These are phyloP conservation scores for Coprinopsis sp. DNA, from an alignment of 768 basidiomycete genomes.

Conservation along the genomic window DNA sequence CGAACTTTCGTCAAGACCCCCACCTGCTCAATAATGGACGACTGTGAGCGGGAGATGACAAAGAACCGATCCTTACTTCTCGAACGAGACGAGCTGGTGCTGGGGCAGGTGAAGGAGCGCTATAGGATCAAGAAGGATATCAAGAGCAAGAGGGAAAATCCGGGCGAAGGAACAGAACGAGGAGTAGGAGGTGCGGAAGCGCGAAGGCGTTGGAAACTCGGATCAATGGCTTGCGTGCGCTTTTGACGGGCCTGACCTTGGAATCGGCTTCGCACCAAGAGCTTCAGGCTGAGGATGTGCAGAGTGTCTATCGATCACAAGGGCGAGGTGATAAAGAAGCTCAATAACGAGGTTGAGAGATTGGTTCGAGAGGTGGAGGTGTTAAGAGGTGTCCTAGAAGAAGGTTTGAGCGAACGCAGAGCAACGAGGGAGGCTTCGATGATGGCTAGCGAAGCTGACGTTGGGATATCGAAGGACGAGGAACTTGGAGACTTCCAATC, in stretches of 20 bases:
- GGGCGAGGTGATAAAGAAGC: slow-evolving; percentile 57
- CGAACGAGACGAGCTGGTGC: slow-evolving; percentile 47
- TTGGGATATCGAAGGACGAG: slow-evolving; percentile 32
- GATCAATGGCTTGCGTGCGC: slow-evolving; percentile 64
- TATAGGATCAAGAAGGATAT: slow-evolving; percentile 21
- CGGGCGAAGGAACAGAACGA: slow-evolving; percentile 23
- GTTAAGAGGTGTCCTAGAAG: slow-evolving; percentile 81
- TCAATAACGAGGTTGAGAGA: slow-evolving; percentile 74
- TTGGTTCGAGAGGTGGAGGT: slow-evolving; percentile 84
- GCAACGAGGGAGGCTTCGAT: slow-evolving; percentile 41
- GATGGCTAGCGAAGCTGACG: slow-evolving; percentile 25
- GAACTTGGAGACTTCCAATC: slow-evolving; percentile 30
- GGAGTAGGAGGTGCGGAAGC: slow-evolving; percentile 36
- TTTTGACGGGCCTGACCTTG: slow-evolving; percentile 71
- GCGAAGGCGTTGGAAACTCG: slow-evolving; percentile 87
- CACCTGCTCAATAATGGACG: slow-evolving; percentile 76
- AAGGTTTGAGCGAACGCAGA: slow-evolving; percentile 73
- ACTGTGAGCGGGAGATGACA: slow-evolving; percentile 73
- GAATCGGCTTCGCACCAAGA: slow-evolving; percentile 74
- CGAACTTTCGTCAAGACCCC: slow-evolving; percentile 60
- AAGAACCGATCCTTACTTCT: slow-evolving; percentile 62
- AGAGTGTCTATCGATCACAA: slow-evolving; percentile 55
- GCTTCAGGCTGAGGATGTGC: slow-evolving; percentile 60
- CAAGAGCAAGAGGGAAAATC: slow-evolving; percentile 33
- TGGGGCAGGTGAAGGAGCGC: slow-evolving; percentile 29